Conservation (phyloP, 2,329 filamentous ascomycete species). For the Aureobasidium lini region DNA sequence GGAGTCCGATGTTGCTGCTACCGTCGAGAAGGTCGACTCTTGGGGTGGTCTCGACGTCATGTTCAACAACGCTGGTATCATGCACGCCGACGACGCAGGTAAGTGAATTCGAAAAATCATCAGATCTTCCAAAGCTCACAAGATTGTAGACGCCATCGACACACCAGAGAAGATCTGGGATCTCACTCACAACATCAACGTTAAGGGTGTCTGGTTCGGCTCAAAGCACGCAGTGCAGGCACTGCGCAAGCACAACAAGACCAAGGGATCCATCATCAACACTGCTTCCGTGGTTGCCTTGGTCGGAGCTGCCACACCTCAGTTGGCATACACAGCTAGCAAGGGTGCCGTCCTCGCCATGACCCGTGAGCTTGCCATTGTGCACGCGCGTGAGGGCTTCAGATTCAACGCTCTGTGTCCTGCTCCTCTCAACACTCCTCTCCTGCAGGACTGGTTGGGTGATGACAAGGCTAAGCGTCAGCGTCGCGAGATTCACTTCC, state of each 20-base stretch:
- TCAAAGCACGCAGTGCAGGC: constrained; percentile 84
- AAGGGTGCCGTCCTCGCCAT: constrained; percentile 88
- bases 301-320: constrained; percentile 78
- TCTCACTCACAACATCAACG: constrained; percentile 86
- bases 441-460: constrained; percentile 89
- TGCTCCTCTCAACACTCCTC: constrained; percentile 82
- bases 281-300: constrained; percentile 83
- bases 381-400: constrained; percentile 82
- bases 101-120: constrained; percentile 4
- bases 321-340: constrained; percentile 87
- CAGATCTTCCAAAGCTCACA: not conserved
- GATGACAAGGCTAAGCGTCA: constrained; percentile 75
- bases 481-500: constrained; percentile 84
- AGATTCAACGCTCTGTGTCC: constrained; percentile 89
- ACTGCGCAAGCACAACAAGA: constrained; percentile 73
- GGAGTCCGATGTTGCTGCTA: constrained; percentile 67
- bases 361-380: constrained; percentile 84
- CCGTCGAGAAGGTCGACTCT: constrained; percentile 65
- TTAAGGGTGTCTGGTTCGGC: constrained; percentile 97
- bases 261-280: constrained; percentile 77
- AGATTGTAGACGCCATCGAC: constrained; percentile 53
- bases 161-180: constrained; percentile 92
- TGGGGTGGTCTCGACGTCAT: constrained; percentile 88
- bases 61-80: constrained; percentile 97
- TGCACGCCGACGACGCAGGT: constrained; percentile 63